phyloP scores from a whole-genome alignment of 805 yeast genomes.

The Saturnispora galanensis region DNA sequence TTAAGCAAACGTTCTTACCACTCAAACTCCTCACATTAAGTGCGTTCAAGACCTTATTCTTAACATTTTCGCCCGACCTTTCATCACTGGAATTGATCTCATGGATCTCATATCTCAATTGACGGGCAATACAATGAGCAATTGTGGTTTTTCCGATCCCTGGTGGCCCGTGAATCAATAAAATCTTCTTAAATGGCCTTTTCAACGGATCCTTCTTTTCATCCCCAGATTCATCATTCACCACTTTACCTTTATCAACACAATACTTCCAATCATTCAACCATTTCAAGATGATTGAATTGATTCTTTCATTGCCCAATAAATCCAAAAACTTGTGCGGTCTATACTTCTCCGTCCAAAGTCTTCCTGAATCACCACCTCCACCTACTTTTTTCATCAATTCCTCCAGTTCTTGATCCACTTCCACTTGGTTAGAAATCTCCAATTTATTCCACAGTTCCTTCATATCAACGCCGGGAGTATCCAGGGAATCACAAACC shows the following conservation, averaged over 20 bases:
- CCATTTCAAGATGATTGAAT: constrained; percentile 54
- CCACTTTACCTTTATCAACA: constrained; percentile 24
- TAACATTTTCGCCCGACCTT: constrained; percentile 45
- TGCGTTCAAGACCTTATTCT: constrained; percentile 50
- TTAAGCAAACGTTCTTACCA: constrained; percentile 68
- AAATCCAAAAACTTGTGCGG: constrained; percentile 56
- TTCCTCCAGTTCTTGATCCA: too few relatives aligned
- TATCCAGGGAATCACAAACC: too few relatives aligned
- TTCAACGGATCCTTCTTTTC: constrained; percentile 32
- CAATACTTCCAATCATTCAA: constrained; percentile 55
- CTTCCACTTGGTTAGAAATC: constrained; percentile 12
- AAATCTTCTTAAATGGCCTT: constrained; percentile 52
- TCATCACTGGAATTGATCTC: constrained; percentile 87
- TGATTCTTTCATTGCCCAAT: constrained; percentile 58
- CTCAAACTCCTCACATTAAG: constrained; percentile 55
- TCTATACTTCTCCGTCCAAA: constrained; percentile 60
- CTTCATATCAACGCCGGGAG: constrained; percentile 17
- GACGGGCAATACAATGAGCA: constrained; percentile 74
- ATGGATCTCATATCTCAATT: constrained; percentile 67
- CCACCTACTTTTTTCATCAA: neutral
- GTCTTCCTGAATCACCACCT: constrained; percentile 6
- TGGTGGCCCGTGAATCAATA: constrained; percentile 83
- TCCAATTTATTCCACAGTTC: constrained; percentile 17
- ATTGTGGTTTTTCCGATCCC: constrained; percentile 91
- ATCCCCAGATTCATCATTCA: too few relatives aligned